Evolutionary conservation across 75 land plant genomes (phyloP), one percentile per base, ranked within the genome.

Genomic region (Selaginella tamariscina): DNA sequence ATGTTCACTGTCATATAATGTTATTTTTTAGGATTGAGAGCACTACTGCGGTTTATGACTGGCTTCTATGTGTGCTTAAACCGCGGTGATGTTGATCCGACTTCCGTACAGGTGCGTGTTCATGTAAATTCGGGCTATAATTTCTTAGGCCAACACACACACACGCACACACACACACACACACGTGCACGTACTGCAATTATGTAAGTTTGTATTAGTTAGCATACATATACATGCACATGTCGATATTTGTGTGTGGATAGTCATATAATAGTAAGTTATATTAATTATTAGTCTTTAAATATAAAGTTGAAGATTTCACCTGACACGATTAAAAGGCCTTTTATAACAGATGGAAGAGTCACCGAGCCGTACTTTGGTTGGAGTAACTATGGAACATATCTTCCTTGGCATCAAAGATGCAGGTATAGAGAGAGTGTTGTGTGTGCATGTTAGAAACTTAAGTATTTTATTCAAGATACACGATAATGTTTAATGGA

Each of bases 21-120:
- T 65, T 30, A 32, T 18, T 78, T n/a, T 29, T 30, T 76, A 94
- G 99, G 99, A 55, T 70, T 95, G 32, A 82, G 99, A 24, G 99
- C 99, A 65, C 78, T 95, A 73, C 88, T 95, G 18, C 91, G 99
- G n/a, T 95, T 90, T 76, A 79, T 95, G 82, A 90, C 99, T 20
- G 99, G 99, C 56, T 56, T 90, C 22, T 87, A 85, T 80, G 92
- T 87, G 27, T 95, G 99, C 77, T 69, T 95, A 73, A 95, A 90
- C 71, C 81, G 99, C 69, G 99, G 91, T 71, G 96, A 95, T 80
- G 81, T 90, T 13, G 86, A 80, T 57, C 85, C 80, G 70, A 87
- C 39, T 63, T 44, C 79, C 33, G 77, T 62, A 27, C 82, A 87
- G 90, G 96, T 93, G 21, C 39, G 54, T 21, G 29, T 1, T 68